phyloP scores from a whole-genome alignment of 2,329 filamentous ascomycete genomes.

The Aspergillus sclerotialis region DNA sequence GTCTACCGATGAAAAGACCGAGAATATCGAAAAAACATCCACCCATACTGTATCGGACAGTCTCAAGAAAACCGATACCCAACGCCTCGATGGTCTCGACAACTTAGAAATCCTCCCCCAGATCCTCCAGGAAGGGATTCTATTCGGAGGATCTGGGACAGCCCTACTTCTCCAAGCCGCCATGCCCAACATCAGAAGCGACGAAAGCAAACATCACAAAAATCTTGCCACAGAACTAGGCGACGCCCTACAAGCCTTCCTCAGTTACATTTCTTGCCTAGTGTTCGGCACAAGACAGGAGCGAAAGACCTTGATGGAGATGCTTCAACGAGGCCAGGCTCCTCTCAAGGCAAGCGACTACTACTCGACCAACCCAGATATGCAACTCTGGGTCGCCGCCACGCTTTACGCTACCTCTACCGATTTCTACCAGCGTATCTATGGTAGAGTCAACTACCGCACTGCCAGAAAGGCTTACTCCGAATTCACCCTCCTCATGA shows the following conservation, averaged over 20 bases:
- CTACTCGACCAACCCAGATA: slow-evolving; percentile 13
- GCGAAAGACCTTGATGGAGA: slow-evolving; percentile 21
- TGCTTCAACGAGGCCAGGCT: slow-evolving; percentile 15
- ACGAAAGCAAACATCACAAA: slow-evolving; percentile 6
- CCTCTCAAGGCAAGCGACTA: slow-evolving; percentile 16
- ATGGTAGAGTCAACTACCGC: slow-evolving; percentile 23
- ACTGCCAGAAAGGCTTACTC: slow-evolving; percentile 24
- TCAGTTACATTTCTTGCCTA: slow-evolving; percentile 28
- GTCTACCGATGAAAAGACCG: too few relatives aligned
- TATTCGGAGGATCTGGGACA: slow-evolving; percentile 28
- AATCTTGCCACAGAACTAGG: slow-evolving; percentile 23
- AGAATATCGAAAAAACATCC: slow-evolving; percentile 9
- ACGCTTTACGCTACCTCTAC: slow-evolving; percentile 30
- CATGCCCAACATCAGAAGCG: slow-evolving; percentile 17
- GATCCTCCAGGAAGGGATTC: slow-evolving; percentile 28
- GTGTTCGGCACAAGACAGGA: slow-evolving; percentile 25
- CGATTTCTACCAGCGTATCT: slow-evolving; percentile 31
- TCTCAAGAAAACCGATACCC: slow-evolving; percentile 4
- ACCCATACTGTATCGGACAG: slow-evolving; percentile 3
- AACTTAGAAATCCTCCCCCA: slow-evolving; percentile 28
- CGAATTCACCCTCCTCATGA: slow-evolving; percentile 23
- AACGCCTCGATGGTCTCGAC: slow-evolving; percentile 22
- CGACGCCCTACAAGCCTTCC: slow-evolving; percentile 21
- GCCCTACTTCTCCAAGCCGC: slow-evolving; percentile 29
- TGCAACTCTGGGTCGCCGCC: slow-evolving; percentile 27